Base-by-base conservation (phyloP, 192 early-diverging fungal species). In the Allomyces javanicus region DNA sequence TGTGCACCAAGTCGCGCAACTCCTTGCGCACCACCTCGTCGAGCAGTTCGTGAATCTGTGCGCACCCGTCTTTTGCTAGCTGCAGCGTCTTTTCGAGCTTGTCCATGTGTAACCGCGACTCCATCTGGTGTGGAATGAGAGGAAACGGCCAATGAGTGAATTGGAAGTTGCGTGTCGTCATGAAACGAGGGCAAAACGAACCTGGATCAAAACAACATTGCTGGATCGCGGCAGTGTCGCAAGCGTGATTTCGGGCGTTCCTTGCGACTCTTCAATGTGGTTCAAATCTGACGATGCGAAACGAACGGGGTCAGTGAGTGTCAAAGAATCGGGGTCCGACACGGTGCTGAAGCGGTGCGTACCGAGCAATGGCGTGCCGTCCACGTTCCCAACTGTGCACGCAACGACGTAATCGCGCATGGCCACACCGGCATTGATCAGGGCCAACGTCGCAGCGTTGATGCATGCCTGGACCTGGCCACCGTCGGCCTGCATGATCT, bases 401-500 rank as follows among this genome's bases (percentile, higher is more conserved):
- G 90, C 90, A 64, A 85, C 88, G 19, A 90, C 87, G 73, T 89
- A 89, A 63, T 92, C 90, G 7, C 72, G 75, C 87, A 89, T 90
- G 63, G 87, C 79, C 44, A 90, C 84, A 44, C 86, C 87, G 26
- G 89, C 89, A 67, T 92, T 87, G 10, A 90, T 80, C 61, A 92
- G 69, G 1, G 89, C 89, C 78, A 92, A 70, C 10, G 87, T 92
- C 1, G 89, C 82, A 24, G 89, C 89, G 70, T 92, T 92, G 43
- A 90, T 88, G 66, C 85, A 90, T 3, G 86, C 76, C 64, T 88
- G 86, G 33, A 89, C 72, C 43, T 71, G 78, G 65, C 91, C 93
- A 50, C 96, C 96, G 68, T 99, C 96, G 66, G 86, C 81, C 71
- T 99, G 96, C 67, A 99, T 76, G 19, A 96, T 72, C 70, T 99